Evolutionary conservation across 164 flowering plant species (phyloP).

Genomic region (Liriodendron chinense): DNA sequence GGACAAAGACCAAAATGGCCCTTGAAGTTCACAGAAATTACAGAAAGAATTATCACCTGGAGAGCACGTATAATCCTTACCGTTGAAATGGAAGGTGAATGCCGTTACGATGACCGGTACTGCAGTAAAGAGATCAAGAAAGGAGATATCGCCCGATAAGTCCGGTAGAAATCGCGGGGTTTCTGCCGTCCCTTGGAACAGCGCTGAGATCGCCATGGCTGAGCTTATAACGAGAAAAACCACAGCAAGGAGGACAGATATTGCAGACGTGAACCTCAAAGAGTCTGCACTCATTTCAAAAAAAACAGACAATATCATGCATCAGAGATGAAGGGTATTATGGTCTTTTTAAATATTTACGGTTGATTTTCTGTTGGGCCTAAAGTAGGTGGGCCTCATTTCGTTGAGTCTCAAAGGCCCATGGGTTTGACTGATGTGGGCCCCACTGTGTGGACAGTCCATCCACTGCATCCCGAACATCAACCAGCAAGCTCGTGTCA

Average conservation of each 20-base stretch:
- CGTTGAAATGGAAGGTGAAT: constrained; percentile 95
- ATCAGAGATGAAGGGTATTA: too few species aligned
- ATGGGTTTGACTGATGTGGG: too few species aligned
- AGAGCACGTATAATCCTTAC: constrained; percentile 28
- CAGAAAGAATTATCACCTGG: too few species aligned
- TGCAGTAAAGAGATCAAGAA: constrained; percentile 84
- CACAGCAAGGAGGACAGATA: constrained; percentile 76
- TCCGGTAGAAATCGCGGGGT: constrained; percentile 61
- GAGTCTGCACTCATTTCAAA: constrained; percentile 49
- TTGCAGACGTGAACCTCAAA: constrained; percentile 65
- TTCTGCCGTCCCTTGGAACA: constrained; percentile 54
- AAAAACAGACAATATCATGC: neutral
- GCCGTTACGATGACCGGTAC: constrained; percentile 93
- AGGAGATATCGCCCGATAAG: constrained; percentile 31
- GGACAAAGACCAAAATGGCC: too few species aligned
- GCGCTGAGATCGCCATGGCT: constrained; percentile 59
- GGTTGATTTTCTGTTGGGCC: too few species aligned
- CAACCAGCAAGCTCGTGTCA: too few species aligned
- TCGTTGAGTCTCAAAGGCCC: too few species aligned
- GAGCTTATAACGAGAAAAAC: constrained; percentile 77
- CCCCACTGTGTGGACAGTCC: too few species aligned
- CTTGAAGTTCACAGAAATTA: too few species aligned
- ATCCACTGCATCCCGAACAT: too few species aligned
- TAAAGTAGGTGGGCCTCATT: too few species aligned
- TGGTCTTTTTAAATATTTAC: too few species aligned